Evolutionary conservation across 1,139 yeast genomes (phyloP).

Genomic region (Yamadazyma pseudoaaseri): DNA sequence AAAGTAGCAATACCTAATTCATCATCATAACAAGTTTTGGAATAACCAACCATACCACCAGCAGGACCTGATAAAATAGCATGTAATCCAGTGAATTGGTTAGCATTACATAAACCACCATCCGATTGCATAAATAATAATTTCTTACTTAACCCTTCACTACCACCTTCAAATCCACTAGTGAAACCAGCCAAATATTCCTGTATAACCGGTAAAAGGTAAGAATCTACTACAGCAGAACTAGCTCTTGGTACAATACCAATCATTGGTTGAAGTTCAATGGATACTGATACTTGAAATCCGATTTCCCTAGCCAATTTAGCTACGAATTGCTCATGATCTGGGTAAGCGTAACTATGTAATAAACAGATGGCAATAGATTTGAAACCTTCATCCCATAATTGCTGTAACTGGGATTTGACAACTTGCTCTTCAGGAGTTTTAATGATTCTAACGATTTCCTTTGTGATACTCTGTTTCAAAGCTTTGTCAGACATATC

Average conservation of each 20-base stretch:
- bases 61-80: conserved; percentile 60
- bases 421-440: conserved; percentile 45
- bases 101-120: conserved; percentile 52
- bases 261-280: conserved; percentile 70
- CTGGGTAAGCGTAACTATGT: conserved; percentile 69
- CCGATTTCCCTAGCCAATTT: conserved; percentile 52
- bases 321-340: conserved; percentile 61
- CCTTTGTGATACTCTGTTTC: too few species aligned
- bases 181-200: conserved; percentile 61
- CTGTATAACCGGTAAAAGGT: conserved; percentile 69
- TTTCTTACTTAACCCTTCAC: conserved; percentile 19
- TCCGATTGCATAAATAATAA: conserved; percentile 60
- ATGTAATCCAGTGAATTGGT: conserved; percentile 47
- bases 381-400: conserved; percentile 55
- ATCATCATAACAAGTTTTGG: conserved; percentile 46
- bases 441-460: conserved; percentile 53
- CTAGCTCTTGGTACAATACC: conserved; percentile 70
- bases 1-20: too few species aligned
- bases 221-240: conserved; percentile 75
- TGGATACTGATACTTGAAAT: conserved; percentile 63
- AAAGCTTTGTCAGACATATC: too few species aligned
- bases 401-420: conserved; percentile 31
- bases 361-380: conserved; percentile 68
- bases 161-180: conserved; percentile 55
- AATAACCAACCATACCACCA: conserved; percentile 60